phyloP scores from a whole-genome alignment of 768 basidiomycete genomes.

The Rhodotorula babjevae region DNA sequence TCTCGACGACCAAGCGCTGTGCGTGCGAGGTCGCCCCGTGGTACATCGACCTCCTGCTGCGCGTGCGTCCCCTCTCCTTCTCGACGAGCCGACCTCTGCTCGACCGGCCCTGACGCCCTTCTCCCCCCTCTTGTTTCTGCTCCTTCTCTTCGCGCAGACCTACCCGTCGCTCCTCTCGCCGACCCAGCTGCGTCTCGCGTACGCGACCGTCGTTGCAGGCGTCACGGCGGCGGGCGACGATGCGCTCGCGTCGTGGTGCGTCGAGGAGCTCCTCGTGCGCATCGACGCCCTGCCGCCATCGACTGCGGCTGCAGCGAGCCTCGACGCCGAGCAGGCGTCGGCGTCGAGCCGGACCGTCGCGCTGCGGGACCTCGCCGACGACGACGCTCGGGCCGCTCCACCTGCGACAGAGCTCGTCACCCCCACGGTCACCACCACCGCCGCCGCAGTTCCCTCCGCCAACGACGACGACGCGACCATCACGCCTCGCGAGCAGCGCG shows the following conservation, averaged over 20 bases:
- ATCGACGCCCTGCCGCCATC: constrained; percentile 45
- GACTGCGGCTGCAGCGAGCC: background rate
- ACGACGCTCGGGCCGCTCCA: background rate
- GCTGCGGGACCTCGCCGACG: background rate
- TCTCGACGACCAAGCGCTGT: constrained; percentile 55
- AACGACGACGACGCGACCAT: background rate
- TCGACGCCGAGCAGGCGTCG: too few species aligned
- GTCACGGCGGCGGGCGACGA: constrained; percentile 49
- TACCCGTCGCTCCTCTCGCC: constrained; percentile 59
- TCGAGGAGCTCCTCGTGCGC: constrained; percentile 56
- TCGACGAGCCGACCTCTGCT: too few species aligned
- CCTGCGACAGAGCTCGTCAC: background rate
- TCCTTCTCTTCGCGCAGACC: constrained; percentile 20
- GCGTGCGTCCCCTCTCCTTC: constrained; percentile 51
- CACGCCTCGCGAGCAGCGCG: constrained; percentile 18
- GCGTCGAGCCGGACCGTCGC: too few species aligned
- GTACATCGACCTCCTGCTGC: constrained; percentile 66
- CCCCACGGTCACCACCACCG: too few species aligned
- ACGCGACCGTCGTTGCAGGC: constrained; percentile 64
- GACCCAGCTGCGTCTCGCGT: constrained; percentile 67
- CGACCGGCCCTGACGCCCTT: background rate
- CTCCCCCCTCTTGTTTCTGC: too few species aligned
- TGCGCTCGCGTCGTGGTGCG: constrained; percentile 65
- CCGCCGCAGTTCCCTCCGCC: too few species aligned
- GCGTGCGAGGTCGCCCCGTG: constrained; percentile 66